Evolutionary conservation across 2,329 filamentous ascomycete species (phyloP).

Genomic region (Monascus ruber): DNA sequence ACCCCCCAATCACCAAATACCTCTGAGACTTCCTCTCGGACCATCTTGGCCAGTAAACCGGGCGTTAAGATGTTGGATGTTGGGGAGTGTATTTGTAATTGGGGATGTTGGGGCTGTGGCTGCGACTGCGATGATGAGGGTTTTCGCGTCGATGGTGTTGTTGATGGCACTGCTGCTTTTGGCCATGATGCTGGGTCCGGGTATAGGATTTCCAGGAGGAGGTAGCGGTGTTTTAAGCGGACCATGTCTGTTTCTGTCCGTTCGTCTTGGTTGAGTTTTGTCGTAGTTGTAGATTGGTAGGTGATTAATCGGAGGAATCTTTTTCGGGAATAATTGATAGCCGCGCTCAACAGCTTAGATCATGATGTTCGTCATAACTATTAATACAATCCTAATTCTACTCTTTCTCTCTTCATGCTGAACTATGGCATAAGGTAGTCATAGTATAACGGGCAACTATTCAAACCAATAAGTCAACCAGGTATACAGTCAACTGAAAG

Average conservation of each 20-base stretch:
- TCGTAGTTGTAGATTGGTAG: background rate
- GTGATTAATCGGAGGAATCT: no score
- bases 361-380: no score
- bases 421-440: no score
- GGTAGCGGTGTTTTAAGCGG: conserved; percentile 88
- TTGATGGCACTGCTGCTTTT: no score
- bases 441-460: no score
- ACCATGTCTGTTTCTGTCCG: conserved; percentile 53
- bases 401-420: no score
- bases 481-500: no score
- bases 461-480: no score
- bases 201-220: conserved; percentile 89
- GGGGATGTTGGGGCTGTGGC: conserved; percentile 38
- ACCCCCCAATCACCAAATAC: conserved; percentile 85
- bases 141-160: conserved; percentile 3
- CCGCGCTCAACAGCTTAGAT: no score
- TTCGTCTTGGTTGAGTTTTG: background rate
- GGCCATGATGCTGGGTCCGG: conserved; percentile 41
- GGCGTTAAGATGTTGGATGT: conserved; percentile 61
- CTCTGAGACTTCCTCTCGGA: conserved; percentile 58
- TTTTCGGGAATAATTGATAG: no score
- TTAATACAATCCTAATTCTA: no score
- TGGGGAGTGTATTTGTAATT: conserved; percentile 67
- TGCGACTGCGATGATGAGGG: conserved; percentile 13
- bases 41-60: conserved; percentile 53